These are phyloP conservation scores for Cicer pinnatifidum DNA, from an alignment of 306 rosid species.

Conservation along the genomic window DNA sequence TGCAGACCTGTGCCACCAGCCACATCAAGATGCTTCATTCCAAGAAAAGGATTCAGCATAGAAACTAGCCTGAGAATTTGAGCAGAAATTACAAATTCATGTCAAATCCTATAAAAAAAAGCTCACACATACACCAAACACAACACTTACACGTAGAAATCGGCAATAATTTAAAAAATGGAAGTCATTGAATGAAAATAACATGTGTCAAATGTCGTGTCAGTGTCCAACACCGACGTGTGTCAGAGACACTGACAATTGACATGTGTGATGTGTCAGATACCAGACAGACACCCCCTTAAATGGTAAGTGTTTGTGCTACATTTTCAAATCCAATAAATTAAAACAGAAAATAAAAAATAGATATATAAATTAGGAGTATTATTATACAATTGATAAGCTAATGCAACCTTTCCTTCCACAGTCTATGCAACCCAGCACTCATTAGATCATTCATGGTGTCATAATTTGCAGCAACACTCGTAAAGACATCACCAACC, in stretches of 20 bases:
- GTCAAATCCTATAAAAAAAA: neutral
- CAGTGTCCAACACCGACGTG: neutral
- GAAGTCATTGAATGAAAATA: neutral
- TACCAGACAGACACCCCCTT: too few species aligned
- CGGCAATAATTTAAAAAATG: neutral
- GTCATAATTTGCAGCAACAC: conserved; percentile 86
- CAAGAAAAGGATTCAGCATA: conserved; percentile 86
- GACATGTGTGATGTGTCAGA: too few species aligned
- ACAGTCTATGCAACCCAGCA: conserved; percentile 88
- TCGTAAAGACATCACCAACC: conserved; percentile 90
- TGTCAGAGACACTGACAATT: too few species aligned
- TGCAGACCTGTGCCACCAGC: conserved; percentile 95
- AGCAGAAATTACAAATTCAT: conserved; percentile 35
- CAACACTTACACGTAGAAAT: neutral
- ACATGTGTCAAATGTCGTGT: neutral
- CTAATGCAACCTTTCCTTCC: conserved; percentile 83
- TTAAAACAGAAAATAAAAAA: neutral
- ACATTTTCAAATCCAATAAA: conserved; percentile 7
- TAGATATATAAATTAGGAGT: neutral
- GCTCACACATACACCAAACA: neutral
- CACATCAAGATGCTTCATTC: conserved; percentile 96
- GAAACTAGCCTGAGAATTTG: conserved; percentile 76
- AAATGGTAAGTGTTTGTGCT: too few species aligned
- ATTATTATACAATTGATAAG: neutral
- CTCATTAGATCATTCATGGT: conserved; percentile 95